A percentile compares a stretch with the other conserved stretches of the same genome.
These are phyloP conservation scores for Esteya vermicola DNA, from an alignment of 2,329 filamentous ascomycete species.

Conservation along the genomic window DNA sequence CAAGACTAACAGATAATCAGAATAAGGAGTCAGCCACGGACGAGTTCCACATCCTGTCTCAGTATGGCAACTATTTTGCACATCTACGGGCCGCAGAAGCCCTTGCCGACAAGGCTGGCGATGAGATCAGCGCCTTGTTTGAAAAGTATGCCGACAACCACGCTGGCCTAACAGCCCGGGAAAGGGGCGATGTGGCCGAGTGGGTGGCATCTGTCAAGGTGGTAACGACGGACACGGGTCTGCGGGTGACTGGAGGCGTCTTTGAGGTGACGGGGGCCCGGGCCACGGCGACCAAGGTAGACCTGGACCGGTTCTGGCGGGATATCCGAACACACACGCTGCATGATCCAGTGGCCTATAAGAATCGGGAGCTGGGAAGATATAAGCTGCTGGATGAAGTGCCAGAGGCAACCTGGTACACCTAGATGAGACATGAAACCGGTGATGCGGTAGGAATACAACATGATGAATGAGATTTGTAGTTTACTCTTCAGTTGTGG, in stretches of 20 bases:
- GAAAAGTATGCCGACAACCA: conserved; percentile 24
- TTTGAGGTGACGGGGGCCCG: conserved; percentile 51
- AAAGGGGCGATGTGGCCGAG: conserved; percentile 47
- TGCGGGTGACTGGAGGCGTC: conserved; percentile 43
- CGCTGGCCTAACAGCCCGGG: conserved; percentile 28
- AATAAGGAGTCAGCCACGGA: conserved; percentile 42
- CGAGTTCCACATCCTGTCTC: conserved; percentile 51
- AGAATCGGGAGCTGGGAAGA: conserved; percentile 46
- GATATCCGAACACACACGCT: conserved; percentile 52
- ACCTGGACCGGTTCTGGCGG: conserved; percentile 51
- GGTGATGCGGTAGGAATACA: no score
- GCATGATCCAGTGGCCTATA: conserved; percentile 55
- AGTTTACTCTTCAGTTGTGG: no score
- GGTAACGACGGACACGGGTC: conserved; percentile 43
- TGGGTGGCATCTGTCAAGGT: conserved; percentile 50
- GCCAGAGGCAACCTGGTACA: conserved; percentile 49
- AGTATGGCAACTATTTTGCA: conserved; percentile 50
- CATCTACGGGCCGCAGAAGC: conserved; percentile 46
- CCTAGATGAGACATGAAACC: no score
- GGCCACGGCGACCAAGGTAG: conserved; percentile 41
- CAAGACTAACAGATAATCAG: conserved; percentile 11
- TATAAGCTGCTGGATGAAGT: conserved; percentile 41
- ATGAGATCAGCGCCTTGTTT: conserved; percentile 32
- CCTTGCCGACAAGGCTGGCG: conserved; percentile 40
- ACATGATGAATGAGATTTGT: no score